Evolutionary conservation across 2,329 filamentous ascomycete species (phyloP).

Genomic region (Pyricularia grisea): DNA sequence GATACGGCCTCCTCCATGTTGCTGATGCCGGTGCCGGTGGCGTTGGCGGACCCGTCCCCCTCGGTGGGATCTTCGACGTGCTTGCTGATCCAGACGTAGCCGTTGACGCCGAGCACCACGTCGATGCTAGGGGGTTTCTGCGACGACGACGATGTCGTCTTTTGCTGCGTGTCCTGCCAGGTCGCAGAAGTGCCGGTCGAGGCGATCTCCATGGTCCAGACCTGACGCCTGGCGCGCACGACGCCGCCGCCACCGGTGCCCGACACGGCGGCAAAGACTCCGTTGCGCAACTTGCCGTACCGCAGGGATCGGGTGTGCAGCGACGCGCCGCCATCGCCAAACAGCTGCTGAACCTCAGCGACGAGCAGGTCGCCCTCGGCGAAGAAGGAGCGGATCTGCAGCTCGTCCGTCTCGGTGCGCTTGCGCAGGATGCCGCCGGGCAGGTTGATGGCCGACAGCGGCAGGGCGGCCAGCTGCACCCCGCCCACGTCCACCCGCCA

Average conservation of each 20-base stretch:
- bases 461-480: constrained; percentile 74
- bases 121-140: constrained; percentile 50
- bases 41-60: constrained; percentile 16
- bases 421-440: constrained; percentile 88
- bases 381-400: constrained; percentile 97
- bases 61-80: constrained; percentile 55
- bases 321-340: constrained; percentile 74
- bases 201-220: constrained; percentile 65
- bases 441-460: constrained; percentile 84
- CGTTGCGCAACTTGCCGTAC: constrained; percentile 93
- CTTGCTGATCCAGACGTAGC: constrained; percentile 91
- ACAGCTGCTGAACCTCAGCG: constrained; percentile 87
- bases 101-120: constrained; percentile 87
- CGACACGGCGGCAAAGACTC: constrained; percentile 73
- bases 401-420: constrained; percentile 88
- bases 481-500: constrained; percentile 95
- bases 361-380: constrained; percentile 89
- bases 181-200: constrained; percentile 11
- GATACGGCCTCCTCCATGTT: constrained; percentile 81
- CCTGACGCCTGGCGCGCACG: constrained; percentile 73
- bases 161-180: not conserved
- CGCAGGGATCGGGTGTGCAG: constrained; percentile 85
- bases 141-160: not conserved
- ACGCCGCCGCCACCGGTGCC: constrained; percentile 82
- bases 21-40: constrained; percentile 51